phyloP scores from a whole-genome alignment of 441 rosid species.

The Populus trichocarpa region DNA sequence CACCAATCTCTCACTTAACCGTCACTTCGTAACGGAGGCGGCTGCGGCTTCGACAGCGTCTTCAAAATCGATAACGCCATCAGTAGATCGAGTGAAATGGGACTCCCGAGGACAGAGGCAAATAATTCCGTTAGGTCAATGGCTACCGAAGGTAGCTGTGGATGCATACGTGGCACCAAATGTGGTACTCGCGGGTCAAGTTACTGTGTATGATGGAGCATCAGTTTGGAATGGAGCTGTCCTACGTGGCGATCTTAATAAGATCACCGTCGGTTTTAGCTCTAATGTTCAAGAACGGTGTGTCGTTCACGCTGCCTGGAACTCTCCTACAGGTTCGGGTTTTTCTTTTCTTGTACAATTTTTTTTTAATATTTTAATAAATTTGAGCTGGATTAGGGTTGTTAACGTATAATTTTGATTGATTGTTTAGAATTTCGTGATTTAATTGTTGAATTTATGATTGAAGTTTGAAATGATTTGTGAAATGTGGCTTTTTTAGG shows the following conservation, averaged over 20 bases:
- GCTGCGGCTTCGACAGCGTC: conserved; percentile 12
- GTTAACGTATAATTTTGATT: background rate
- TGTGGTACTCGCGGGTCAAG: conserved; percentile 94
- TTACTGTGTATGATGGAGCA: conserved; percentile 79
- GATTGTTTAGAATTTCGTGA: background rate
- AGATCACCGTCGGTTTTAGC: conserved; percentile 85
- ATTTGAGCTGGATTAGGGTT: background rate
- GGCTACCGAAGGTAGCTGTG: conserved; percentile 94
- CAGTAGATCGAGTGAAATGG: conserved; percentile 86
- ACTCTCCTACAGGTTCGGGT: conserved; percentile 83
- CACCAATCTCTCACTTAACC: conserved; percentile 13
- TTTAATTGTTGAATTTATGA: background rate
- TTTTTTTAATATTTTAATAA: background rate
- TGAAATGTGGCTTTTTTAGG: background rate
- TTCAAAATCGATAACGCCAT: conserved; percentile 55
- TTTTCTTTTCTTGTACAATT: background rate
- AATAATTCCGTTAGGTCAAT: conserved; percentile 93
- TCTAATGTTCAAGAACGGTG: conserved; percentile 94
- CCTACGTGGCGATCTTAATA: conserved; percentile 94
- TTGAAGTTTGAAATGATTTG: background rate
- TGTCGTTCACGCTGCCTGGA: conserved; percentile 97
- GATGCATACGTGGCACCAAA: conserved; percentile 96
- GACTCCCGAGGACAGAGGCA: conserved; percentile 96
- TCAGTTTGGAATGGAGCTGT: conserved; percentile 93
- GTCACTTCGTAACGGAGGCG: conserved; percentile 19